Evolutionary conservation across 2,329 filamentous ascomycete species (phyloP), one percentile per base, ranked within the genome.

Genomic region (Talaromyces albobiverticillius): DNA sequence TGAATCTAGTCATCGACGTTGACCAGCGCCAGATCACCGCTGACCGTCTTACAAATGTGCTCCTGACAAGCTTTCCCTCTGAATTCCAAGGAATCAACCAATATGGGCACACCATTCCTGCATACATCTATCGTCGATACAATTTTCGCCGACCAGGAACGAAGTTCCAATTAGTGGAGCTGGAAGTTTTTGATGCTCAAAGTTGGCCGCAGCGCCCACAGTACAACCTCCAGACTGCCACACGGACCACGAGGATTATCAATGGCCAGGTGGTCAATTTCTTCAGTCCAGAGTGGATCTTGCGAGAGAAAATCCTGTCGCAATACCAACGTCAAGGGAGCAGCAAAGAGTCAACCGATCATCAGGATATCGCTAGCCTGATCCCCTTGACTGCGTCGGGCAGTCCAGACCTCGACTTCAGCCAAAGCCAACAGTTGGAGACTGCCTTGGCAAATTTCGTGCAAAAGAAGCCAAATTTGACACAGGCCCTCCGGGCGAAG

Each of bases 241-340:
- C 5, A 4, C 25, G 25, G 9, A 5, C 5, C 5, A 5, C 52
- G 13, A 26, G 54, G 34, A 53, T 13, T 49, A 45, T 61, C n/a
- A 57, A 58, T 42, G 54, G 53, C 16, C 46, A 54, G 11, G 4
- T 23, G 20, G 55, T 60, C 40, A 60, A 59, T 26, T 8, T 46
- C 6, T 62, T 62, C 32, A 46, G 51, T 41, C 48, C 55, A 26
- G 54, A 60, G 57, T 60, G 59, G 60, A 58, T 62, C 42, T 40
- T 62, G 55, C 54, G 56, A 47, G 59, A 61, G 48, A 61, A 61
- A 45, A 61, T 59, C 36, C 34, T 61, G 11, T 58, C 60, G n/a
- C 56, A 58, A 23, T 59, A 57, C 53, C 51, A 61, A 49, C 58
- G 58, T 10, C 53, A 59, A 43, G 56, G 59, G 40, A 40, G 51